Percentiles rank a stretch among this genome's conserved stretches.
Conservation (phyloP, 352 stramenopile genomes). For the Elongisporangium prolatum region DNA sequence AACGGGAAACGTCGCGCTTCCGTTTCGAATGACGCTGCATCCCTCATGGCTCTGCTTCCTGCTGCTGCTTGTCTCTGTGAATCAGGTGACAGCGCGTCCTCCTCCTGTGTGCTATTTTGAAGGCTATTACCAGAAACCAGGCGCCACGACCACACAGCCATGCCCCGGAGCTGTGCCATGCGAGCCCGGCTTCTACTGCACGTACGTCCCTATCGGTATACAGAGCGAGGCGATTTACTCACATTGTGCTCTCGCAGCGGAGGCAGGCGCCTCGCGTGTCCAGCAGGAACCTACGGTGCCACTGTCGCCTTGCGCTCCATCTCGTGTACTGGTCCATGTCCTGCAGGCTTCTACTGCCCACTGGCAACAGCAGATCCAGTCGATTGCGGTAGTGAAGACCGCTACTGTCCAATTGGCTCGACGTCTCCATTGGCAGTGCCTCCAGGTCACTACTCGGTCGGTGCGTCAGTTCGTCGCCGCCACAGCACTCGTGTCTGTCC, state of each 20-base stretch:
- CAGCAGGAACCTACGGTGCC: conserved; percentile 55
- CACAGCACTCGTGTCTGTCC: conserved; percentile 36
- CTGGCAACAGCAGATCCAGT: conserved; percentile 25
- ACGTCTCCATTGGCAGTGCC: conserved; percentile 17
- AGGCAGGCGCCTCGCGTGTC: conserved; percentile 36
- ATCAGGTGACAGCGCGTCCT: not conserved
- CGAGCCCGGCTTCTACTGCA: conserved; percentile 54
- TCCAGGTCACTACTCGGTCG: conserved; percentile 43
- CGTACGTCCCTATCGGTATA: conserved; percentile 20
- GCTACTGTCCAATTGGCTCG: conserved; percentile 64
- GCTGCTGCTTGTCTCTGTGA: not conserved
- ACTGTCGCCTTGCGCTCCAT: conserved; percentile 25
- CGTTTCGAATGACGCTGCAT: not conserved
- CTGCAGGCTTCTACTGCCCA: conserved; percentile 61
- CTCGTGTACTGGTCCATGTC: conserved; percentile 52
- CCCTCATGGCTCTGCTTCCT: not conserved
- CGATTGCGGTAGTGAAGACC: conserved; percentile 31
- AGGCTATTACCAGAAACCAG: conserved; percentile 38
- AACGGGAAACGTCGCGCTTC: not conserved
- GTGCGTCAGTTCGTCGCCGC: conserved; percentile 14
- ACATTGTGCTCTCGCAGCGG: conserved; percentile 13
- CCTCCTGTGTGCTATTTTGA: conserved; percentile 30
- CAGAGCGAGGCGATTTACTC: not conserved
- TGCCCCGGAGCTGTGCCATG: conserved; percentile 37
- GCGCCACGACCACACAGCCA: conserved; percentile 29